Conservation (phyloP, 2,329 filamentous ascomycete genomes). For the Aspergillus bombycis region DNA sequence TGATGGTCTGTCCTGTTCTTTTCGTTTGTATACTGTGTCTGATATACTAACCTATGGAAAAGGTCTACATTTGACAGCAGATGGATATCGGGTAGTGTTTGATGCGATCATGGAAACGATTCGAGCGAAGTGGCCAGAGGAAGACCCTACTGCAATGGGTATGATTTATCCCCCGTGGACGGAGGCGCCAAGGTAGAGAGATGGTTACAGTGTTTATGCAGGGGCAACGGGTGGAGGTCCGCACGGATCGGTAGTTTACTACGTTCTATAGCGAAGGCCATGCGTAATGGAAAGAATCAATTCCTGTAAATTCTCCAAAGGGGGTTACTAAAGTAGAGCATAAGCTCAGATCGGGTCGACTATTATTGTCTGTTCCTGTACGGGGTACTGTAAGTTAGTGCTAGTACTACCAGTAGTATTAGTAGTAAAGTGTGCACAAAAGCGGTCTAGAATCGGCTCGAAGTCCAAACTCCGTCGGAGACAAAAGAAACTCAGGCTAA, state of each 20-base stretch:
- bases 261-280: not conserved
- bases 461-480: not conserved
- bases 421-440: not conserved
- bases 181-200: conserved; percentile 40
- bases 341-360: not conserved
- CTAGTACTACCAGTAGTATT: too few species aligned
- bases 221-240: not conserved
- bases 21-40: not conserved
- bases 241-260: not conserved
- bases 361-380: not conserved
- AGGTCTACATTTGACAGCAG: conserved; percentile 62
- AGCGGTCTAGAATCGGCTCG: conserved; percentile 6
- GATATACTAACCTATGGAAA: conserved; percentile 3
- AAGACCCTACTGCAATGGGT: conserved; percentile 55
- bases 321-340: not conserved
- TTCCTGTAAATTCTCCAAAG: not conserved
- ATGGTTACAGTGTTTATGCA: not conserved
- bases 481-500: not conserved
- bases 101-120: conserved; percentile 58
- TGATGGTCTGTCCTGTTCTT: conserved; percentile 54
- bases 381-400: too few species aligned
- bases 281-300: not conserved
- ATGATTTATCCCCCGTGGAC: conserved; percentile 60
- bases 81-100: conserved; percentile 60
- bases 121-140: conserved; percentile 56